Base-by-base conservation (phyloP, 78 protist genomes). In the Diacronema lutheri region DNA sequence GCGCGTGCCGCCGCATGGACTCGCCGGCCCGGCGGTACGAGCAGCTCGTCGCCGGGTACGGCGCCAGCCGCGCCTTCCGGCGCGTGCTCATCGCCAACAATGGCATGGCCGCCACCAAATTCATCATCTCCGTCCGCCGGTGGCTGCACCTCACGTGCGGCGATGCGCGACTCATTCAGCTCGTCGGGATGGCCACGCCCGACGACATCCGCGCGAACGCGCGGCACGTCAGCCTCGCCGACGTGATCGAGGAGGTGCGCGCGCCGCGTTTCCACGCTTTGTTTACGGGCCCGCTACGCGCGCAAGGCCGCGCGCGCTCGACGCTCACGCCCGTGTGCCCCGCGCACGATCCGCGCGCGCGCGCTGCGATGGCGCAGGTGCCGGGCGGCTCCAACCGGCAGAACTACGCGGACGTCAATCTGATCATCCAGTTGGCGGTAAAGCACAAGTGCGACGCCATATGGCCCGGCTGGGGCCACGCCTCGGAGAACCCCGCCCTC, bases 71-170 rank as follows among this genome's bases (percentile, higher is more conserved):
- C 16, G 92, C 66, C n/a, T 58, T 92, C 38, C 44, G 79, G 19
- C 19, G 56, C 26, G 76, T 97, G 25, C 91, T 98, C 62, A 88
- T 98, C 38, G 97, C 98, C n/a, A 98, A 96, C 89, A 98, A 98
- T 77, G 99, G 99, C 81, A 94, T 97, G 38, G 98, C 98, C 23
- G 99, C 99, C 16, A 95, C 95, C 71, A 98, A 98, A 88, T 94
- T 92, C 81, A 96, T 96, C 60, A 88, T 97, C 31, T 93, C 97
- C 46, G 92, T 97, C 55, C 90, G 97, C 66, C 85, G 88, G 41
- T 97, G 98, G 98, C 72, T 68, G 35, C 95, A 93, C 88, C 57
- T 89, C 60, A 37, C 44, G 11, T 93, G 95, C 56, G 97, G 97
- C 3, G 83, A 95, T 78, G 95, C 90, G 77, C 14, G 66, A n/a